Conservation (phyloP, 2,329 filamentous ascomycete genomes). For the Venturia effusa region DNA sequence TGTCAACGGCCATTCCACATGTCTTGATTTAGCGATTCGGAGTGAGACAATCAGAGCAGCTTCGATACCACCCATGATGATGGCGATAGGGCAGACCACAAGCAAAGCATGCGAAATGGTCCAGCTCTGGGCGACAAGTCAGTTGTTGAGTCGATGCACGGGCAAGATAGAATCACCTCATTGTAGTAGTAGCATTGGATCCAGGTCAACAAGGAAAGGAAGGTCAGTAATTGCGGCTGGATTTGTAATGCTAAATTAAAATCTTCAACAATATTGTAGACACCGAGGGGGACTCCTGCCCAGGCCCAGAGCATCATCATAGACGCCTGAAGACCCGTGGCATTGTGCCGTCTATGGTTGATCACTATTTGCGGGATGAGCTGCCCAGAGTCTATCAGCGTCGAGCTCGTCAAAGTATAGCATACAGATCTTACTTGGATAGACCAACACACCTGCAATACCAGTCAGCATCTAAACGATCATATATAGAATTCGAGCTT, state of each 20-base stretch:
- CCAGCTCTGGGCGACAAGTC: constrained; percentile 36
- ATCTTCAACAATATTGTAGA: constrained; percentile 45
- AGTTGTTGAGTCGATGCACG: background rate
- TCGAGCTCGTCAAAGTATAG: background rate
- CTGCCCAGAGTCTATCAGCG: constrained; percentile 24
- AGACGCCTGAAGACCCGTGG: constrained; percentile 51
- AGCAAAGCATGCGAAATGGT: constrained; percentile 36
- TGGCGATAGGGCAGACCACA: constrained; percentile 41
- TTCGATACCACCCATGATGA: constrained; percentile 49
- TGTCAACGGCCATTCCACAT: constrained; percentile 49
- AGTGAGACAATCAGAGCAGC: constrained; percentile 46
- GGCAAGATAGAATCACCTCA: constrained; percentile 17
- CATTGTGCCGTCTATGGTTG: constrained; percentile 56
- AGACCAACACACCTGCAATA: constrained; percentile 48
- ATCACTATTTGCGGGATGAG: constrained; percentile 59
- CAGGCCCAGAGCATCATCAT: constrained; percentile 66
- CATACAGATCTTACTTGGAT: constrained; percentile 38
- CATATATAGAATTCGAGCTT: background rate
- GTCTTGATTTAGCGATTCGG: constrained; percentile 32
- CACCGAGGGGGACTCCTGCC: constrained; percentile 56
- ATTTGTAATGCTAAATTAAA: constrained; percentile 44
- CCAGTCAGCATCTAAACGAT: background rate
- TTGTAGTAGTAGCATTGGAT: constrained; percentile 46
- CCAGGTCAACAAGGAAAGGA: constrained; percentile 43
- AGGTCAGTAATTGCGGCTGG: constrained; percentile 46